Evolutionary conservation across 305 asterid species (phyloP), one percentile per base, ranked within the genome.

Genomic region (Fraxinus greggii): DNA sequence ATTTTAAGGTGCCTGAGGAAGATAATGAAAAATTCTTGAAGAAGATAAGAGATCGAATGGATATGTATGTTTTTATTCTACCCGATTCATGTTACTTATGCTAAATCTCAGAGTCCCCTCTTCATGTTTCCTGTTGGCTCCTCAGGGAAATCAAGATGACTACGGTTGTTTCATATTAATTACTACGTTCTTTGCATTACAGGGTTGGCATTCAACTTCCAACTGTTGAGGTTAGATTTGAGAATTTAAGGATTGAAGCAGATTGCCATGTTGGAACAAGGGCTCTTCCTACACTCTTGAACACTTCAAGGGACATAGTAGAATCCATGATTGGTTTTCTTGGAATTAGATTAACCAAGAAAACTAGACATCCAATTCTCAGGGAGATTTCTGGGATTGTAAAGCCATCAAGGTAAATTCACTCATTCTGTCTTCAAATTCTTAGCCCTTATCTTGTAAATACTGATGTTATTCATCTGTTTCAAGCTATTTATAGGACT

Each of bases 1-100:
- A 91, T 77, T 91, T 95, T 61, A 89, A 83, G 87, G 98, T 95
- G 83, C 97, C 99, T 0, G 99, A 94, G 85, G 99, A 95, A 86
- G 99, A 95, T 61, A 94, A 95, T 78, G 98, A 91, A 84, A 91
- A 86, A 90, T 95, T 90, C 89, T 87, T 96, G 90, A 83, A 54
- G 13, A 94, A 91, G 84, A 89, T 93, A 78, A 84, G 97, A 77
- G 84, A 91, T 82, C 87, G 99, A 15, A 90, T 93, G 63, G 95
- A 96, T 21, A 91, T 88, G 99, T 95, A 88, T 85, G 78, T 38
- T 40, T n/a, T n/a, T 24, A 12, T 69, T 69, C 38, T 69, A 69
- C 10, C 5, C 19, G 19, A 12, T 61, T 3, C 7, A 15, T n/a
- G 19, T 51, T 77, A 0, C 56, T 29, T 15, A 54, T n/a, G 24